Conservation (phyloP, 1,284 basidiomycete genomes). For the Farysia itapuensis region DNA sequence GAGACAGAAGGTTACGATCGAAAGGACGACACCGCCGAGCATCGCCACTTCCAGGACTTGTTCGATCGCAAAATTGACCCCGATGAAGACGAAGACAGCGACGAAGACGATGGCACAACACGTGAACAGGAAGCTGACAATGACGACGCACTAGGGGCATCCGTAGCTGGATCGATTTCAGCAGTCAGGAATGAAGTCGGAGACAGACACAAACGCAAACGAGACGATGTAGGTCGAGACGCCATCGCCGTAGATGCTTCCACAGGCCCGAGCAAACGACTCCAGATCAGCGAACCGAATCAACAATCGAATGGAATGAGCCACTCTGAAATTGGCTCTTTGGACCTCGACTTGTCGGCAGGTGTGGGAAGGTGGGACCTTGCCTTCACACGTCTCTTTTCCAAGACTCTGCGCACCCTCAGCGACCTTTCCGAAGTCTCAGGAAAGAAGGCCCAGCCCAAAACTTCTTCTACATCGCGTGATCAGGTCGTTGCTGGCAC, state of each 20-base stretch:
- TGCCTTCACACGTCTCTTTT: slow-evolving; percentile 33
- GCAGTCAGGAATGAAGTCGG: slow-evolving; percentile 4
- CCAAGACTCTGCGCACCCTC: slow-evolving; percentile 27
- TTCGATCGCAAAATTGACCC: slow-evolving; percentile 39
- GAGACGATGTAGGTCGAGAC: slow-evolving; percentile 9
- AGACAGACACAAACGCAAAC: slow-evolving; percentile 11
- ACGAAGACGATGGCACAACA: not conserved
- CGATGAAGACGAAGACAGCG: slow-evolving; percentile 29
- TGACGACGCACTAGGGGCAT: slow-evolving; percentile 18
- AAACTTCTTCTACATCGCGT: too few species aligned
- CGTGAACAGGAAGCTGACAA: not conserved
- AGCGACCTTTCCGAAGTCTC: slow-evolving; percentile 24
- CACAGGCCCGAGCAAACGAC: not conserved
- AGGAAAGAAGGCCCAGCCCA: too few species aligned
- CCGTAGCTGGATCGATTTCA: slow-evolving; percentile 16
- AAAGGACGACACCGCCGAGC: slow-evolving; percentile 23
- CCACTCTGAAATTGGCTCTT: slow-evolving; percentile 26
- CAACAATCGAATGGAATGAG: slow-evolving; percentile 3
- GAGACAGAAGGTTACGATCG: slow-evolving; percentile 8
- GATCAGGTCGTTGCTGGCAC: too few species aligned
- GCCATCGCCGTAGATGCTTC: not conserved
- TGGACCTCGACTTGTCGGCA: slow-evolving; percentile 18
- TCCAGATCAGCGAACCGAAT: not conserved
- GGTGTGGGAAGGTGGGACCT: slow-evolving; percentile 37
- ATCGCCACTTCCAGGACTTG: slow-evolving; percentile 24